Percentiles rank a stretch among this genome's conserved stretches.
Conservation (phyloP, 768 basidiomycete genomes). For the Collybia mongolica region DNA sequence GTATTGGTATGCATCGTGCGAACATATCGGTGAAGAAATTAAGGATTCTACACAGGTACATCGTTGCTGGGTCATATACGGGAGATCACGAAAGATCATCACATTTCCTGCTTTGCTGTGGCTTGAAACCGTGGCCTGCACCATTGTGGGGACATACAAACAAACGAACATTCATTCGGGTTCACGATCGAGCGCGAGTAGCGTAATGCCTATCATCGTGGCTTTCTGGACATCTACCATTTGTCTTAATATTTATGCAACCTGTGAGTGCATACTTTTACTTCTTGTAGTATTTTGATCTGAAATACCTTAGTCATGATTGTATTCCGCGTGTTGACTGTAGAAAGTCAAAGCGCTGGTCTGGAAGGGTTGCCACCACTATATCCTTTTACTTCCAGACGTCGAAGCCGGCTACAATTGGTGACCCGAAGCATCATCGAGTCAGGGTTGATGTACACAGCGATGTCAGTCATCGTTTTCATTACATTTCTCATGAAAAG, state of each 20-base stretch:
- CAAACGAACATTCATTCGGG: no score
- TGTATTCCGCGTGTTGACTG: neutral
- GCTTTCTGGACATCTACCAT: slow-evolving; percentile 13
- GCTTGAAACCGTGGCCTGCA: neutral
- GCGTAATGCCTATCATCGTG: neutral
- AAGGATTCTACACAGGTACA: slow-evolving; percentile 10
- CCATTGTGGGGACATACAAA: no score
- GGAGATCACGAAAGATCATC: slow-evolving; percentile 7
- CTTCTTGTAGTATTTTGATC: neutral
- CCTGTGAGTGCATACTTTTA: slow-evolving; percentile 5
- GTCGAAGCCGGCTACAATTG: neutral
- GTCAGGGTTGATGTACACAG: neutral
- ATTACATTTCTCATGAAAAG: neutral
- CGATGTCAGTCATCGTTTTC: neutral
- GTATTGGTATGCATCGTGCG: neutral
- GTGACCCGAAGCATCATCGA: neutral
- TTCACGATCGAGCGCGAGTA: no score
- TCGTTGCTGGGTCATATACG: slow-evolving; percentile 20
- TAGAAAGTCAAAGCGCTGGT: neutral
- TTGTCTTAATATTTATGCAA: slow-evolving; percentile 14
- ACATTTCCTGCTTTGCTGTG: slow-evolving; percentile 16
- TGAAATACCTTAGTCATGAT: neutral
- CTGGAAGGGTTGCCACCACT: no score
- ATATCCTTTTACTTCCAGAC: neutral
- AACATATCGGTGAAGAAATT: neutral